Percentiles rank a stretch among this genome's conserved stretches.
Evolutionary conservation across 345 rosid species (phyloP).

Genomic region (Arabidopsis suecica): DNA sequence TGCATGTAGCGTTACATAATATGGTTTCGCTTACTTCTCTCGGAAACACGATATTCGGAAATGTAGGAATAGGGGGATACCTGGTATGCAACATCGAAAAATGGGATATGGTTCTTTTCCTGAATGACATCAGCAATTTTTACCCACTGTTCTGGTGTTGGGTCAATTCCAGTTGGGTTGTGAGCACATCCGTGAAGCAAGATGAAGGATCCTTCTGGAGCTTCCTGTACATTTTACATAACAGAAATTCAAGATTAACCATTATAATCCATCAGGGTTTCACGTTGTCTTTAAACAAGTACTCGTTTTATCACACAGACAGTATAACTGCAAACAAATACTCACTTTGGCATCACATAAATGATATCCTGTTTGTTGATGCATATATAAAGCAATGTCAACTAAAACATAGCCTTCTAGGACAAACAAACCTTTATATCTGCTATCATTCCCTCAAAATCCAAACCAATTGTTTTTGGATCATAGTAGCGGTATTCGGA

Average conservation of each 20-base stretch:
- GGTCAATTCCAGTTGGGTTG: slow-evolving; percentile 99
- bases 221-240: slow-evolving; percentile 59
- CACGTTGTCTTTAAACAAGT: background rate
- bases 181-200: slow-evolving; percentile 99
- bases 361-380: background rate
- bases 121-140: slow-evolving; percentile 87
- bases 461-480: slow-evolving; percentile 97
- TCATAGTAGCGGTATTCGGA: slow-evolving; percentile 95
- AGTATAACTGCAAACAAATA: background rate
- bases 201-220: slow-evolving; percentile 91
- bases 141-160: slow-evolving; percentile 93
- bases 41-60: background rate
- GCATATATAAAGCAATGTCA: background rate
- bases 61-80: slow-evolving; percentile 36
- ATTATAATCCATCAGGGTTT: background rate
- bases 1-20: slow-evolving; percentile 4
- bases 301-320: background rate
- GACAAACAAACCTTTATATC: slow-evolving; percentile 72
- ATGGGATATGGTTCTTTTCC: slow-evolving; percentile 92
- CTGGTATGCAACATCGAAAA: slow-evolving; percentile 99
- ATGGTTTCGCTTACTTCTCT: background rate
- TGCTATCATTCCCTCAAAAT: slow-evolving; percentile 94
- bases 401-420: background rate
- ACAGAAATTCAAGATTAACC: background rate
- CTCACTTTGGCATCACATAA: background rate